Percentiles rank a stretch among this genome's conserved stretches.
Evolutionary conservation across 75 land plant species (phyloP).

Genomic region (Ceratopteris richardii): DNA sequence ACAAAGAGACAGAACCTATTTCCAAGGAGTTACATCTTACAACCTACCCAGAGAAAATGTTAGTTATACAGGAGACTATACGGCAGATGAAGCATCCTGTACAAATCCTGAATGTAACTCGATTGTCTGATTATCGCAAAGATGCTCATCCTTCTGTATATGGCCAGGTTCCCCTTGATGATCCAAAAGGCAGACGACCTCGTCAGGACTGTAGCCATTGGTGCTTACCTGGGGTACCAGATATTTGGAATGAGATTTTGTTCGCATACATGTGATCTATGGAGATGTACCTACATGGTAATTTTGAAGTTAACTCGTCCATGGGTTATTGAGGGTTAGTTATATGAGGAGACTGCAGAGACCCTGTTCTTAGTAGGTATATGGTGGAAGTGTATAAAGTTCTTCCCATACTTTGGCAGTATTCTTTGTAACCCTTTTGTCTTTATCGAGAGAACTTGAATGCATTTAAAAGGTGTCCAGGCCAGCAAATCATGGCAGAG

Average conservation of each 20-base stretch:
- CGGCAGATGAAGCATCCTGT: slow-evolving; percentile 51
- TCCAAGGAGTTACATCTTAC: slow-evolving; percentile 27
- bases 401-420: no score
- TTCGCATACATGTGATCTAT: slow-evolving; percentile 11
- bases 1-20: slow-evolving; percentile 51
- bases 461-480: no score
- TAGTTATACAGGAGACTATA: slow-evolving; percentile 55
- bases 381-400: no score
- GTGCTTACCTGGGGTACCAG: slow-evolving; percentile 86
- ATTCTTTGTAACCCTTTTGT: no score
- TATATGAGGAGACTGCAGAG: no score
- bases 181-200: background rate
- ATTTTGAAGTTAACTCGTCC: no score
- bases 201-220: slow-evolving; percentile 83
- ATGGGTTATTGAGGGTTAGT: no score
- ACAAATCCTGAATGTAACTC: slow-evolving; percentile 55
- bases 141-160: slow-evolving; percentile 76
- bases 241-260: slow-evolving; percentile 70
- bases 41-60: slow-evolving; percentile 60
- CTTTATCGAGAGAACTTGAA: no score
- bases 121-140: slow-evolving; percentile 56
- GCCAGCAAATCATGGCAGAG: no score
- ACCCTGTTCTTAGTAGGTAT: no score
- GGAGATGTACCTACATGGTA: no score
- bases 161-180: slow-evolving; percentile 9